Evolutionary conservation across 768 basidiomycete genomes (phyloP), one percentile per base, ranked within the genome.

Genomic region (Paxillus involutus): DNA sequence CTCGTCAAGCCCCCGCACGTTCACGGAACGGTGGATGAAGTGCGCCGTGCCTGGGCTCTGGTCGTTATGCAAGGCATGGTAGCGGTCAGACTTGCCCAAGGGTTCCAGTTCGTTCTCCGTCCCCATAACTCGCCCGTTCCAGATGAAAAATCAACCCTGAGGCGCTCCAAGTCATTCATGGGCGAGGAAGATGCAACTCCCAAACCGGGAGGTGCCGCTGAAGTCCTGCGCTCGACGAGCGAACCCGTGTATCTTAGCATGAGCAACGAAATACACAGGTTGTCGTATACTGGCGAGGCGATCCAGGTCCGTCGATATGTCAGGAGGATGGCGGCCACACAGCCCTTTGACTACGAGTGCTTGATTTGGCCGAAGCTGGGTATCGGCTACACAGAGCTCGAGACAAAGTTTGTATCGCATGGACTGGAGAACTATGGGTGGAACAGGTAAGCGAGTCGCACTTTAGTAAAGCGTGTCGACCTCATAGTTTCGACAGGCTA

Each of bases 301-400:
- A 91, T 98, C 55, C 88, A 93, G 63, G 93, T 98, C 16, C 81
- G 87, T 61, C 79, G 92, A 39, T 94, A 93, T 66, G 88, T 92
- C 26, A 81, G 94, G 24, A 80, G 88, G 58, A 79, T 87, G 78
- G 80, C 82, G 48, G 77, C 73, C 53, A 82, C 79, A 49, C 78
- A 79, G 17, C 79, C 86, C 2, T 83, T 89, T 57, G 73, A 82
- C 19, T 98, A 99, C 68, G 80, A 88, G 58, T 96, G 93, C 64
- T 74, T 98, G 55, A 91, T 98, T 50, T 98, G 94, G 95, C 92
- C 94, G 17, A 91, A 91, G 62, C 77, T 91, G 17, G 91, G 93
- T 48, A 85, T 82, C 29, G 93, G 91, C 3, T 98, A 95, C 68
- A 91, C 89, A 0, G 88, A 90, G 63, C 76, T 89, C 21, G 77